These are phyloP conservation scores for Tulasnella sp. DNA, from an alignment of 768 basidiomycete genomes.

Conservation along the genomic window DNA sequence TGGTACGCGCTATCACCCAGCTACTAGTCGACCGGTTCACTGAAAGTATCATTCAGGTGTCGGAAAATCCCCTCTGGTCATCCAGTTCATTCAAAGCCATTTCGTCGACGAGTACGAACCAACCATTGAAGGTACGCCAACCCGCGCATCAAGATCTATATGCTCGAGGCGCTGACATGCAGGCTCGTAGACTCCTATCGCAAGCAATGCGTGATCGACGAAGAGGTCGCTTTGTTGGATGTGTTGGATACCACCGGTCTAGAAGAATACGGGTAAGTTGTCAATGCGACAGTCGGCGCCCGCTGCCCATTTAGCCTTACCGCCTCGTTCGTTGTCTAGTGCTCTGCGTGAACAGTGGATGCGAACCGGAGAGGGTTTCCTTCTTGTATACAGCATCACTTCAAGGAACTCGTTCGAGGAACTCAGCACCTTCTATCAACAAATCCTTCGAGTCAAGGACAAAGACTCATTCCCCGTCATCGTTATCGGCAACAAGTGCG, in stretches of 20 bases:
- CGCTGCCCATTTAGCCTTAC: neutral
- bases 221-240: slow-evolving; percentile 40
- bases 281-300: neutral
- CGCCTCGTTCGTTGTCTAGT: slow-evolving; percentile 22
- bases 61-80: slow-evolving; percentile 89
- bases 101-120: slow-evolving; percentile 93
- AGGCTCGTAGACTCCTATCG: slow-evolving; percentile 39
- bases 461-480: slow-evolving; percentile 38
- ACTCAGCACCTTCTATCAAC: slow-evolving; percentile 36
- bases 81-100: slow-evolving; percentile 95
- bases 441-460: slow-evolving; percentile 40
- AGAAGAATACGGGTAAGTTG: slow-evolving; percentile 40
- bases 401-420: slow-evolving; percentile 40
- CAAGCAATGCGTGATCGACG: slow-evolving; percentile 41
- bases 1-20: slow-evolving; percentile 48
- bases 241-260: slow-evolving; percentile 45
- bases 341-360: slow-evolving; percentile 49
- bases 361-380: slow-evolving; percentile 42
- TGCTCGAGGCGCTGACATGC: neutral
- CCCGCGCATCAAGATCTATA: neutral
- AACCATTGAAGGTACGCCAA: slow-evolving; percentile 73
- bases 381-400: slow-evolving; percentile 43
- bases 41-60: slow-evolving; percentile 37
- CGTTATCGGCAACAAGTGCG: slow-evolving; percentile 41
- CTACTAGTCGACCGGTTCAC: neutral